These are phyloP conservation scores for Emiliania huxleyi DNA, from an alignment of 78 protist species.

Conservation along the genomic window DNA sequence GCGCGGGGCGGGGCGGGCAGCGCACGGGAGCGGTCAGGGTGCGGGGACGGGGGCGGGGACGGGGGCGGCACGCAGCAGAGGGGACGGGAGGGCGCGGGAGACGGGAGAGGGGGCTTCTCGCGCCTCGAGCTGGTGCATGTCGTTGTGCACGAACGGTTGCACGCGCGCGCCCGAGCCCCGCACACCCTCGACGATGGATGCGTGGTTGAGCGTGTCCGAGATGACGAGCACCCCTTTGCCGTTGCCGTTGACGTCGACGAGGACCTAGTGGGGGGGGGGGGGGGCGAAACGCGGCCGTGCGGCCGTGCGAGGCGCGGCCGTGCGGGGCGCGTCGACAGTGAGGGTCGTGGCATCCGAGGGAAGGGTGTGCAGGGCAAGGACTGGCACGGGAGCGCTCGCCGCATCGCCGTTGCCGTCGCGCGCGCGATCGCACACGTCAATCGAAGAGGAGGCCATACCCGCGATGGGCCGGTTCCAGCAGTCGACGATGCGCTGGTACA, in stretches of 20 bases:
- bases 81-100: neutral
- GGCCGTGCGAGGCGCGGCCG: too few relatives aligned
- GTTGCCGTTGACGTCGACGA: neutral
- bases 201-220: slow-evolving; percentile 90
- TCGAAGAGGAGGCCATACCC: slow-evolving; percentile 75
- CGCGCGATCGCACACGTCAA: slow-evolving; percentile 72
- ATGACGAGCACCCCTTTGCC: slow-evolving; percentile 71
- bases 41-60: too few relatives aligned
- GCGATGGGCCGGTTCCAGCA: slow-evolving; percentile 90
- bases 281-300: neutral
- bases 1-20: neutral
- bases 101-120: too few relatives aligned
- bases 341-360: too few relatives aligned
- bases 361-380: too few relatives aligned
- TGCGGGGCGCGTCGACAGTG: too few relatives aligned
- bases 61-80: too few relatives aligned
- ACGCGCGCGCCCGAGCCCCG: slow-evolving; percentile 77
- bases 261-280: too few relatives aligned
- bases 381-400: too few relatives aligned
- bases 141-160: slow-evolving; percentile 91
- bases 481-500: slow-evolving; percentile 84
- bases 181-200: slow-evolving; percentile 91
- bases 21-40: neutral
- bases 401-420: slow-evolving; percentile 26
- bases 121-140: neutral